Base-by-base conservation (phyloP, 441 rosid genomes). In the Arabidopsis lyrata region DNA sequence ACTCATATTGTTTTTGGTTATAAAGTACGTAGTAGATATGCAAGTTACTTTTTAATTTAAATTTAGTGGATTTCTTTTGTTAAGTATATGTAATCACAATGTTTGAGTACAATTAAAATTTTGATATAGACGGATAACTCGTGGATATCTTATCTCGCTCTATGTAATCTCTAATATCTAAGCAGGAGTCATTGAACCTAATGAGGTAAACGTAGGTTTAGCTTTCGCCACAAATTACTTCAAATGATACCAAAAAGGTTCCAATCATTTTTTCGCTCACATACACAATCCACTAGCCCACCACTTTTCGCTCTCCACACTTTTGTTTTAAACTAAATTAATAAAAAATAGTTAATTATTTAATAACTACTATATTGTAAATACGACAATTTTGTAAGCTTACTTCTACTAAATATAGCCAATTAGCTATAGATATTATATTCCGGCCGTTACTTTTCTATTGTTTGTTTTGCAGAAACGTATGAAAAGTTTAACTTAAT, bases 141-240 rank as follows among this genome's bases (percentile, higher is more conserved):
- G 18, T 48, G 48, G 75, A 29, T 63, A 53, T 13, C 55, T 34
- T 41, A 16, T 72, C 4, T 24, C 4, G 13, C 8, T 72, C 4
- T 74, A 22, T 34, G 50, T 47, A 1, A 16, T n/a, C 15, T 55
- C 45, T 55, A 47, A 44, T 9, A 53, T 66, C 58, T 80, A 82
- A 86, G 76, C 66, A 53, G 15, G 77, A 82, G 83, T 67, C 74
- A 81, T 55, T 88, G 90, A 86, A 83, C 78, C 16, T 65, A 82
- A 80, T 68, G 74, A 78, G 78, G 77, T 48, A 83, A 79, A 86
- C 93, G 93, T 86, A 84, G 63, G 88, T 71, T 52, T 38, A 63
- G 56, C 77, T 67, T 49, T 61, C 12, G 83, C 93, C 93, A 85
- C 89, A 88, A 63, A 77, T 61, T 42, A 57, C 73, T 52, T 70